These are phyloP conservation scores for Amphichorda felina DNA, from an alignment of 2,329 filamentous ascomycete genomes.

Conservation along the genomic window DNA sequence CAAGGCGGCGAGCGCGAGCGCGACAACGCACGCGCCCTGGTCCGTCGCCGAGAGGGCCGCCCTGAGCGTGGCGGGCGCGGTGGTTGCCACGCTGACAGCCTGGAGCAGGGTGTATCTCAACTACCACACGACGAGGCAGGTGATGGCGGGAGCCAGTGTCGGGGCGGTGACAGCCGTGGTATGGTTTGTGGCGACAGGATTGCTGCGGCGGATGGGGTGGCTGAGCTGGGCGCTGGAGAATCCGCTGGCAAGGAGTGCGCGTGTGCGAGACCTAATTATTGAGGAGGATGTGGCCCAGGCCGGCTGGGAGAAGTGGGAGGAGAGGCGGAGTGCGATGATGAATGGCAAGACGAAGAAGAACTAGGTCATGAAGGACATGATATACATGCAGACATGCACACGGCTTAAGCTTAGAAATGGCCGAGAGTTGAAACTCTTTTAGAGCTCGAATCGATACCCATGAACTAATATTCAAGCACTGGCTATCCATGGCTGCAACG, in stretches of 20 bases:
- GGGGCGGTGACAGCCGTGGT: constrained; percentile 58
- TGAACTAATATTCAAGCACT: no score
- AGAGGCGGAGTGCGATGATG: constrained; percentile 23
- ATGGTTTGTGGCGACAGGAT: constrained; percentile 69
- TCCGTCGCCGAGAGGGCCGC: constrained; percentile 47
- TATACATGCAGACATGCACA: neutral
- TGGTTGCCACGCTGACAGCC: constrained; percentile 57
- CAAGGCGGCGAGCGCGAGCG: neutral
- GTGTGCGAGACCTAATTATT: constrained; percentile 73
- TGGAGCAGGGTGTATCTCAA: constrained; percentile 80
- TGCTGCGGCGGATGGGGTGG: constrained; percentile 54
- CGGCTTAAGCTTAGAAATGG: neutral
- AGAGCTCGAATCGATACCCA: no score
- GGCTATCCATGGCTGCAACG: no score
- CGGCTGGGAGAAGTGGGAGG: constrained; percentile 89
- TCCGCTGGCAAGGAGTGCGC: constrained; percentile 49
- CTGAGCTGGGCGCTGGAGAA: constrained; percentile 62
- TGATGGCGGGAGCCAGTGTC: constrained; percentile 64
- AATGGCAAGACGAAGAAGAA: constrained; percentile 18
- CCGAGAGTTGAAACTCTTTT: neutral
- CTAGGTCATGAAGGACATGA: constrained; percentile 5
- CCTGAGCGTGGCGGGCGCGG: constrained; percentile 41
- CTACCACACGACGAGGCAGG: constrained; percentile 85
- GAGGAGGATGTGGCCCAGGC: constrained; percentile 83
- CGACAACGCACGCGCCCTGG: constrained; percentile 31